phyloP scores from a whole-genome alignment of 306 rosid species.

The Hippophae tibetana region DNA sequence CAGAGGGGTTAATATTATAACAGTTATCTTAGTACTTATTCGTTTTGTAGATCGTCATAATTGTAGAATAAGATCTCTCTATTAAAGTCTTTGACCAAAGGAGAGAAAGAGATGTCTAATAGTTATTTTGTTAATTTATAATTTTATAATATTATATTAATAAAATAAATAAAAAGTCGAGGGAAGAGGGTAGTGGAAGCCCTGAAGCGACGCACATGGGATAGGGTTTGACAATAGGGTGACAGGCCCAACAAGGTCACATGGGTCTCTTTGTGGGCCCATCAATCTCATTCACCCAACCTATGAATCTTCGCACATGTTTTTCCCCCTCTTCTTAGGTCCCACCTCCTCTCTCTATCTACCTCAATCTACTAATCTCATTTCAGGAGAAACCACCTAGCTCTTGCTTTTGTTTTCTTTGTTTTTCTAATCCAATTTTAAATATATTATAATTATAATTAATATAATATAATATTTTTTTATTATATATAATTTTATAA shows the following conservation, averaged over 20 bases:
- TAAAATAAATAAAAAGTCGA: neutral
- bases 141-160: neutral
- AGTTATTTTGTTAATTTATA: neutral
- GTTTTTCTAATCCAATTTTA: neutral
- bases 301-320: slow-evolving; percentile 54
- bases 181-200: slow-evolving; percentile 45
- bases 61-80: too few species aligned
- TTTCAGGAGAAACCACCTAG: slow-evolving; percentile 1
- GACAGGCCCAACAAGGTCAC: slow-evolving; percentile 64
- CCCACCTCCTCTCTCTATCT: slow-evolving; percentile 31
- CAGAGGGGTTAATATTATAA: too few species aligned
- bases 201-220: slow-evolving; percentile 90
- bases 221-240: slow-evolving; percentile 59
- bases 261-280: slow-evolving; percentile 43
- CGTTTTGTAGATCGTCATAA: too few species aligned
- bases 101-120: neutral
- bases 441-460: too few species aligned
- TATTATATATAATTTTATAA: too few species aligned
- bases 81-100: too few species aligned
- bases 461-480: too few species aligned
- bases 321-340: slow-evolving; percentile 27
- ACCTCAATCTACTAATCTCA: neutral
- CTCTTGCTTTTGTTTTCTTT: neutral
- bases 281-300: slow-evolving; percentile 10
- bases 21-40: too few species aligned